These are phyloP conservation scores for Cystobasidium pallidum DNA, from an alignment of 1,284 basidiomycete species.

Conservation along the genomic window DNA sequence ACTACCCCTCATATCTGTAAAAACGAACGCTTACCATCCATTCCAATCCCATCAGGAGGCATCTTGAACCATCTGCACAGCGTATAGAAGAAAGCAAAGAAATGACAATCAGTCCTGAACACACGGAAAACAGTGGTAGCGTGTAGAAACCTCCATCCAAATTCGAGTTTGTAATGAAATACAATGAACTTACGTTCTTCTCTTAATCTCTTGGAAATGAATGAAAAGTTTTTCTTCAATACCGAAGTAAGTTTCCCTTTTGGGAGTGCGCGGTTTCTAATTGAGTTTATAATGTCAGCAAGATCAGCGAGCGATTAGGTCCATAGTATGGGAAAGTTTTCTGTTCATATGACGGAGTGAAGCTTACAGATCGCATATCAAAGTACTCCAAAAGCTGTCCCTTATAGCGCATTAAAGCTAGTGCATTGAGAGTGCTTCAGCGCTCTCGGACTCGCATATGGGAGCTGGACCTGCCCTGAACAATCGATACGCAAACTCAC, in stretches of 20 bases:
- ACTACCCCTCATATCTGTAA: no score
- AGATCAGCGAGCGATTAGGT: no score
- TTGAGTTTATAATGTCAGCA: not conserved
- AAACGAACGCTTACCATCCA: conserved; percentile 7
- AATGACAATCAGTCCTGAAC: not conserved
- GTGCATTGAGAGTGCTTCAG: no score
- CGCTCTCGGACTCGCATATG: no score
- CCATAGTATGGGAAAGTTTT: no score
- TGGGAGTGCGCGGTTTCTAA: conserved; percentile 10
- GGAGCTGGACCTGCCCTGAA: no score
- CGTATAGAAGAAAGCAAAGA: not conserved
- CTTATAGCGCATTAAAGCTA: conserved; percentile 14
- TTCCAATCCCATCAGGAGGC: conserved; percentile 2
- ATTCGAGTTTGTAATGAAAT: no score
- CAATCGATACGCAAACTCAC: no score
- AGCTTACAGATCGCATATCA: conserved; percentile 17
- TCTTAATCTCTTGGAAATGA: conserved; percentile 27
- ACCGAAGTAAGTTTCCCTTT: conserved; percentile 17
- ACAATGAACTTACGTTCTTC: conserved; percentile 13
- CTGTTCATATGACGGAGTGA: no score
- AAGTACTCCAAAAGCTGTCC: conserved; percentile 30
- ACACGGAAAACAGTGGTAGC: no score
- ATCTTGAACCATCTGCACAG: conserved; percentile 13
- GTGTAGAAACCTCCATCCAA: no score
- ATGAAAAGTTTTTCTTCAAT: conserved; percentile 30